Conservation (phyloP, 768 basidiomycete genomes). For the Suillus hirtellus region DNA sequence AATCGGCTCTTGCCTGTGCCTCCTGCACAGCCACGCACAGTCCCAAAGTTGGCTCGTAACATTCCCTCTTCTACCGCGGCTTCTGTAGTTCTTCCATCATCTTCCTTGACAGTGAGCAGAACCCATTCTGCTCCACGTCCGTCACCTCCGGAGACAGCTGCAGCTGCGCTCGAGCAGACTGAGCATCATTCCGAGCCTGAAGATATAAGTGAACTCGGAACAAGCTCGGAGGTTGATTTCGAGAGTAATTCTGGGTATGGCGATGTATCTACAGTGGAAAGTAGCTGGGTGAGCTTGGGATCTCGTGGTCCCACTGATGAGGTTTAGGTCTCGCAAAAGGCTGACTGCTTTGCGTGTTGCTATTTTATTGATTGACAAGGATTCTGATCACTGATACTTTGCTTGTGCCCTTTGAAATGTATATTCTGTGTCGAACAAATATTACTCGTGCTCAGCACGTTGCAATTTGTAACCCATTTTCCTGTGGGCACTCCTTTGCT, state of each 20-base stretch:
- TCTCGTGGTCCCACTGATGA: constrained; percentile 23
- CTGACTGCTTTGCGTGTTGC: too few relatives aligned
- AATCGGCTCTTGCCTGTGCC: constrained; percentile 58
- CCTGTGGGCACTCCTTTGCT: constrained; percentile 6
- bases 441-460: neutral
- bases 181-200: constrained; percentile 16
- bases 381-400: neutral
- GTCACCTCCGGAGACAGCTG: neutral
- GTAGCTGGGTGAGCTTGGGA: constrained; percentile 72
- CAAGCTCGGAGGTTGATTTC: constrained; percentile 64
- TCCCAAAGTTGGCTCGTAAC: constrained; percentile 21
- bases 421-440: constrained; percentile 5
- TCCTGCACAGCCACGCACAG: constrained; percentile 38
- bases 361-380: neutral
- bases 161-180: constrained; percentile 9
- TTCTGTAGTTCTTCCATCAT: neutral
- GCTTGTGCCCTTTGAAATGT: constrained; percentile 2
- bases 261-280: constrained; percentile 48
- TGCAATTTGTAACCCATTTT: neutral
- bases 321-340: neutral
- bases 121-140: neutral
- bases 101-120: constrained; percentile 8
- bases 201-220: constrained; percentile 35
- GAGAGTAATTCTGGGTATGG: constrained; percentile 63
- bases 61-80: constrained; percentile 11